Conservation (phyloP, 768 basidiomycete species). For the Agaricus sinodeliciosus region DNA sequence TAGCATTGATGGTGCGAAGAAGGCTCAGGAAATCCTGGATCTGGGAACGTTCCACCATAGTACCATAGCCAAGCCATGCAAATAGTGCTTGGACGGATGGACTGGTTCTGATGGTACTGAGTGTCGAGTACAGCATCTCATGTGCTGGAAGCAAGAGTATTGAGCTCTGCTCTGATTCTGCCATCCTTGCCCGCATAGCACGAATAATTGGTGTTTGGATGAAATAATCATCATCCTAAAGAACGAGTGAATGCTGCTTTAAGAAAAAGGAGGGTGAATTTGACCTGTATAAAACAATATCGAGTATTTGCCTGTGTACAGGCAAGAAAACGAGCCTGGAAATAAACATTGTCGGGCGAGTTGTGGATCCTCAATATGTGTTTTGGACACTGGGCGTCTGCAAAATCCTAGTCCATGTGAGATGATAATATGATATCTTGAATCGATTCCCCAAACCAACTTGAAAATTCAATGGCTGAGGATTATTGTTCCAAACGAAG, state of each 20-base stretch:
- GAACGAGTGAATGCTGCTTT: conserved; percentile 1
- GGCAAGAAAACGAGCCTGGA: conserved; percentile 55
- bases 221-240: conserved; percentile 65
- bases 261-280: not conserved
- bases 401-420: conserved; percentile 31
- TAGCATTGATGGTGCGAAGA: conserved; percentile 34
- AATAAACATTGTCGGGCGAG: conserved; percentile 50
- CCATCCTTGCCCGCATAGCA: conserved; percentile 37
- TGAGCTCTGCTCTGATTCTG: conserved; percentile 17
- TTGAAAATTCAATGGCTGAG: conserved; percentile 29
- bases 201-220: conserved; percentile 50
- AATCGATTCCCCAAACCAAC: conserved; percentile 25
- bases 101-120: conserved; percentile 35
- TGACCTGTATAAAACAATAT: conserved; percentile 60
- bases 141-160: conserved; percentile 57
- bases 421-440: not conserved
- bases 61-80: conserved; percentile 63
- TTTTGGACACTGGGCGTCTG: conserved; percentile 31
- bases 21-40: conserved; percentile 44
- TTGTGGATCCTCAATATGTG: conserved; percentile 47
- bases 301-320: conserved; percentile 43
- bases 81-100: conserved; percentile 44
- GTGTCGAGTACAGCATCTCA: conserved; percentile 49
- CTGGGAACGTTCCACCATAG: conserved; percentile 40
- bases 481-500: conserved; percentile 61